phyloP scores from a whole-genome alignment of 208 protist genomes.

The Trypanosoma theileri region DNA sequence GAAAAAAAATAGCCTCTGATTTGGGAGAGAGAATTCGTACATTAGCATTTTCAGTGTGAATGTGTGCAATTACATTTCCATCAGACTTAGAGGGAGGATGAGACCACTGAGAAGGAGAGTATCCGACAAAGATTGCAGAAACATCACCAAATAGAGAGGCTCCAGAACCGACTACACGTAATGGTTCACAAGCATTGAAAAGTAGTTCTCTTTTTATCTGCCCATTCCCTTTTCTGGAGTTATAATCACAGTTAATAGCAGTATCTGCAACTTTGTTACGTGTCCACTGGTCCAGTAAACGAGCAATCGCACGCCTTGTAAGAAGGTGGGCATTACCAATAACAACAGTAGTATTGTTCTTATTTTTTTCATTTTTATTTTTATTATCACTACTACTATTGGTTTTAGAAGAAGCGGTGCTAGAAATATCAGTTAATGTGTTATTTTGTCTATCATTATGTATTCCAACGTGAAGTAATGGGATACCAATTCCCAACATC shows the following conservation, averaged over 20 bases:
- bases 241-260: not conserved
- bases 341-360: constrained; percentile 28
- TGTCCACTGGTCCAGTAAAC: constrained; percentile 76
- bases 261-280: constrained; percentile 44
- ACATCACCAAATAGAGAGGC: constrained; percentile 47
- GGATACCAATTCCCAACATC: not conserved
- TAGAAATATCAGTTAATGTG: not conserved
- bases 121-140: constrained; percentile 48
- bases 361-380: too few relatives aligned
- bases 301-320: constrained; percentile 48
- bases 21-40: constrained; percentile 5
- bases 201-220: constrained; percentile 22
- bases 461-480: constrained; percentile 23
- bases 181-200: constrained; percentile 17
- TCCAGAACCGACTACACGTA: constrained; percentile 25
- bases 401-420: too few relatives aligned
- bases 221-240: not conserved
- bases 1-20: constrained; percentile 31
- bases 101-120: not conserved
- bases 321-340: constrained; percentile 66
- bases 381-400: too few relatives aligned
- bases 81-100: not conserved
- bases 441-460: not conserved
- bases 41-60: not conserved
- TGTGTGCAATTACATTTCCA: not conserved